Percentiles rank a stretch among this genome's conserved stretches.
Evolutionary conservation across 352 stramenopile species (phyloP).

Genomic region (Halophytophthora batemanensis): DNA sequence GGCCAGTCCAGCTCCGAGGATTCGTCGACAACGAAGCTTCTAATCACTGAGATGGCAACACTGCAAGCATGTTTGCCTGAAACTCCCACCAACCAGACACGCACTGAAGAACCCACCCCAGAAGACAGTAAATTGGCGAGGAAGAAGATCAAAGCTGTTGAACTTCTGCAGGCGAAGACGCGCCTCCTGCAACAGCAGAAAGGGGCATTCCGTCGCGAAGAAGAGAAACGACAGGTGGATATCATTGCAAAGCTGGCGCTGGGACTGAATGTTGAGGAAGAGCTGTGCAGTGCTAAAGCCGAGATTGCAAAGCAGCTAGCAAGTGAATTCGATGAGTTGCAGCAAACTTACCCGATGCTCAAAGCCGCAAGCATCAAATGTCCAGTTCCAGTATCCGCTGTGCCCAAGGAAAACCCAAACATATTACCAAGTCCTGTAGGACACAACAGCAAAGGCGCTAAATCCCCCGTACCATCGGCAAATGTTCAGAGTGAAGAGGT

Average conservation of each 20-base stretch:
- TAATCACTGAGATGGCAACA: constrained; percentile 27
- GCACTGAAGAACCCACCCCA: not conserved
- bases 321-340: constrained; percentile 27
- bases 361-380: not conserved
- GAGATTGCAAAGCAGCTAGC: constrained; percentile 26
- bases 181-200: constrained; percentile 30
- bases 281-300: constrained; percentile 23
- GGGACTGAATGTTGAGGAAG: constrained; percentile 26
- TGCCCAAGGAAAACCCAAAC: not conserved
- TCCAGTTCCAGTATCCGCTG: not conserved
- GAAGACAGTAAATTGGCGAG: constrained; percentile 26
- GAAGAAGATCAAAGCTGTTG: constrained; percentile 41
- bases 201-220: constrained; percentile 25
- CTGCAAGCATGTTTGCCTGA: constrained; percentile 6
- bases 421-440: not conserved
- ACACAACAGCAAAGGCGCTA: no score
- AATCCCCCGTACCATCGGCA: no score
- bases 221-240: constrained; percentile 45
- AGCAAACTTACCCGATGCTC: constrained; percentile 28
- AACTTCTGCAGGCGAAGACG: constrained; percentile 38
- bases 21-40: constrained; percentile 48
- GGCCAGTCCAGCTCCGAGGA: constrained; percentile 40
- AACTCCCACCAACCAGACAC: not conserved
- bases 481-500: not conserved
- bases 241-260: constrained; percentile 36